These are phyloP conservation scores for Saccharomyces hybrid DNA, from an alignment of 1,139 yeast genomes.

Conservation along the genomic window DNA sequence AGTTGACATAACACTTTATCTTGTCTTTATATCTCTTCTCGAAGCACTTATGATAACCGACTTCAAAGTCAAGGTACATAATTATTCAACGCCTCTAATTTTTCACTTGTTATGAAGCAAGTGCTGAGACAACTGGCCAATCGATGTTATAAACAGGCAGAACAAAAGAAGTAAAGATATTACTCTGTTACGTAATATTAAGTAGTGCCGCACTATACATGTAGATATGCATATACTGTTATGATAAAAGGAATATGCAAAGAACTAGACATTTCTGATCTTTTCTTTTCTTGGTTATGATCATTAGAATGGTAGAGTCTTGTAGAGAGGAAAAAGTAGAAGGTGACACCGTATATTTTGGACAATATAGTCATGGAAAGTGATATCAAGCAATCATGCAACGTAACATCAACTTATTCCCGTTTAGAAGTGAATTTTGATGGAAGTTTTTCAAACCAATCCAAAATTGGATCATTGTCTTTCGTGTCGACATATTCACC, in stretches of 20 bases:
- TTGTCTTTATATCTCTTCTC: neutral
- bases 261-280: neutral
- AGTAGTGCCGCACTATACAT: neutral
- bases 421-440: neutral
- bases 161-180: neutral
- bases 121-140: neutral
- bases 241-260: neutral
- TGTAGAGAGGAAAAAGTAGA: too few species aligned
- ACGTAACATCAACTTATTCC: neutral
- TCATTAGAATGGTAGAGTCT: neutral
- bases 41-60: neutral
- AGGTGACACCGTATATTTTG: neutral
- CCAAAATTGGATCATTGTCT: constrained; percentile 36
- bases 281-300: neutral
- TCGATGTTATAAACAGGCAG: neutral
- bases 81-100: neutral
- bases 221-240: neutral
- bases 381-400: neutral
- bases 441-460: constrained; percentile 14
- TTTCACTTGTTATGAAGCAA: neutral
- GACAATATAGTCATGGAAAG: neutral
- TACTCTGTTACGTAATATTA: neutral
- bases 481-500: constrained; percentile 36
- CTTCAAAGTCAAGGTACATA: neutral
- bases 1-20: neutral